Evolutionary conservation across 176 grass and related monocot species (phyloP), one percentile per base, ranked within the genome.

Genomic region (Cocos nucifera): DNA sequence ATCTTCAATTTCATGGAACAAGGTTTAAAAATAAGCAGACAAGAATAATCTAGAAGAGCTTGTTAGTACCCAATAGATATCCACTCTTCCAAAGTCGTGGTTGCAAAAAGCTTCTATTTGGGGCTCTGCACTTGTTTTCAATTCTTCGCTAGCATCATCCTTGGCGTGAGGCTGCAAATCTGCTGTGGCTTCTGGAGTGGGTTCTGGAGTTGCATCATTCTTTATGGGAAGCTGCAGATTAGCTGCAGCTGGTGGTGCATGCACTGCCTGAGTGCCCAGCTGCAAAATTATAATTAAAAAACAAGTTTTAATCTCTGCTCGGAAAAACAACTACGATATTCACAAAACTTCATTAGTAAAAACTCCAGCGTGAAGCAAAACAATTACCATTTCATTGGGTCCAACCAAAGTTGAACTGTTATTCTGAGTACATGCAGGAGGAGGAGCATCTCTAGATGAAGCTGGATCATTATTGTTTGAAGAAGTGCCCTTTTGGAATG

Each of bases 401-500:
- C 59, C 24, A 63, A 50, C 64, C 49, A 18, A 82, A 53, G 82
- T 70, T 53, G 71, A 61, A 78, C 56, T 78, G 61, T 62, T 66
- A 15, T 62, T 44, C 5, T 44, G 35, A 44, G 35, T 44, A 44
- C 35, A 75, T 15, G 61, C 23, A 19, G 26, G 56, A 66, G 52
- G 57, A 63, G 60, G 54, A 59, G 29, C n/a, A 54, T 54, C 55
- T 56, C 57, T 79, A 48, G 51, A 55, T 66, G 61, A 71, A 67
- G 50, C 44, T 67, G 48, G 72, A 85, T 15, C 22, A 39, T 73
- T 23, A 18, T 19, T 3, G n/a, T 28, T 67, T 53, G 20, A 12
- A 44, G 35, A 67, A 80, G 70, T 57, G 30, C 61, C 62, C 53
- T 87, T 92, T 72, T 77, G 75, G 61, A 74, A 71, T n/a, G 81